Conservation (phyloP, 2,329 filamentous ascomycete species). For the Annulohypoxylon truncatum region DNA sequence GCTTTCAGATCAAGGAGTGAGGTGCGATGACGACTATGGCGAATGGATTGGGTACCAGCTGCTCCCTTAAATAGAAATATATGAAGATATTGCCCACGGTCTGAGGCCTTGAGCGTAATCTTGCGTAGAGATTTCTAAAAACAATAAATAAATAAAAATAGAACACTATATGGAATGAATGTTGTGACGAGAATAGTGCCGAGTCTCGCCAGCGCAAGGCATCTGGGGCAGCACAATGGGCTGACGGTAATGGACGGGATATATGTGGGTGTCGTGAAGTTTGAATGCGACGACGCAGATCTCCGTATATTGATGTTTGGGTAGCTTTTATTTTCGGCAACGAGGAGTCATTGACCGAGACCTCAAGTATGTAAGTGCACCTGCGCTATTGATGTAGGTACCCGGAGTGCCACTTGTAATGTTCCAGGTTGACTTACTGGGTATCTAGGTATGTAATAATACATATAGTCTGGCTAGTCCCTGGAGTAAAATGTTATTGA, state of each 20-base stretch:
- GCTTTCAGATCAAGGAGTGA: slow-evolving; percentile 9
- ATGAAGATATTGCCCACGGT: slow-evolving; percentile 10
- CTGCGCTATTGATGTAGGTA: not conserved
- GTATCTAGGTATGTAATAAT: not conserved
- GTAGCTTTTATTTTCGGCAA: slow-evolving; percentile 13
- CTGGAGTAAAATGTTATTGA: not conserved
- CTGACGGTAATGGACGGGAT: not conserved
- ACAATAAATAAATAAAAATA: not conserved
- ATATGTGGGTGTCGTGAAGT: slow-evolving; percentile 2
- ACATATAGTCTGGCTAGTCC: not conserved
- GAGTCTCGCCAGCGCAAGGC: slow-evolving; percentile 22
- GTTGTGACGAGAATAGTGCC: slow-evolving; percentile 9
- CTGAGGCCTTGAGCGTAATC: not conserved
- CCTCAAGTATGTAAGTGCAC: no score
- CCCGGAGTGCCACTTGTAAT: not conserved
- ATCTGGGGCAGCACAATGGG: slow-evolving; percentile 33
- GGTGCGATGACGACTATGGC: not conserved
- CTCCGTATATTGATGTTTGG: slow-evolving; percentile 1
- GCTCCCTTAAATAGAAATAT: not conserved
- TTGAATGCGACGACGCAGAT: slow-evolving; percentile 21
- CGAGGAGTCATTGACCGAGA: slow-evolving; percentile 25
- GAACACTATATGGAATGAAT: slow-evolving; percentile 34
- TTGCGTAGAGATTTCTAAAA: not conserved
- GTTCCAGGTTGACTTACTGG: not conserved
- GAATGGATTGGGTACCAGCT: not conserved